These are phyloP conservation scores for Cordyceps farinosa DNA, from an alignment of 2,329 filamentous ascomycete genomes.

Conservation along the genomic window DNA sequence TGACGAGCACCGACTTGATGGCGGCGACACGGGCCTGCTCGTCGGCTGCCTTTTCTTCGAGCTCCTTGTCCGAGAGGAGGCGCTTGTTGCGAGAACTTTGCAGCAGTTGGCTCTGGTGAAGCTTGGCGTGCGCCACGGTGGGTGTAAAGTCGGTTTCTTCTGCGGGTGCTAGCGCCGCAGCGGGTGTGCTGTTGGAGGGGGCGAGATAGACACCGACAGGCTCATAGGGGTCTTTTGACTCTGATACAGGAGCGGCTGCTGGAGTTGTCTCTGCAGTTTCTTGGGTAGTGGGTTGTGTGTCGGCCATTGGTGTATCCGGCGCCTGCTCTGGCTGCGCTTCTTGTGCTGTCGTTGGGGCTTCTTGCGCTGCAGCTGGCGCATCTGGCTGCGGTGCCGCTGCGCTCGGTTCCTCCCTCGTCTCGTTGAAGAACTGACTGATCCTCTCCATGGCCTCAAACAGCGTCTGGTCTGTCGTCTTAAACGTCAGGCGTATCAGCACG, in stretches of 20 bases:
- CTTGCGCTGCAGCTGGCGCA: constrained; percentile 11
- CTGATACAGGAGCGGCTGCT: constrained; percentile 12
- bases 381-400: constrained; percentile 20
- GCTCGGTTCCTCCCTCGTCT: constrained; percentile 44
- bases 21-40: constrained; percentile 63
- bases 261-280: background rate
- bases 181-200: constrained; percentile 68
- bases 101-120: constrained; percentile 66
- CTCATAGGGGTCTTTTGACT: constrained; percentile 34
- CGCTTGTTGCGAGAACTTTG: constrained; percentile 66
- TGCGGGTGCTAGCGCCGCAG: constrained; percentile 64
- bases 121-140: constrained; percentile 70
- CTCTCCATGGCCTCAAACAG: constrained; percentile 81
- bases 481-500: constrained; percentile 73
- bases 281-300: constrained; percentile 8
- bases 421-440: constrained; percentile 72
- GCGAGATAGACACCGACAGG: constrained; percentile 74
- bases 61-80: constrained; percentile 77
- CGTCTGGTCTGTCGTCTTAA: constrained; percentile 71
- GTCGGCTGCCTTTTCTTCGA: constrained; percentile 65
- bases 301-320: background rate
- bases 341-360: constrained; percentile 14
- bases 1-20: constrained; percentile 67
- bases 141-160: constrained; percentile 74
- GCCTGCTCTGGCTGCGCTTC: background rate